Conservation (phyloP, 257 asterid genomes). For the Linderniella brevidens region DNA sequence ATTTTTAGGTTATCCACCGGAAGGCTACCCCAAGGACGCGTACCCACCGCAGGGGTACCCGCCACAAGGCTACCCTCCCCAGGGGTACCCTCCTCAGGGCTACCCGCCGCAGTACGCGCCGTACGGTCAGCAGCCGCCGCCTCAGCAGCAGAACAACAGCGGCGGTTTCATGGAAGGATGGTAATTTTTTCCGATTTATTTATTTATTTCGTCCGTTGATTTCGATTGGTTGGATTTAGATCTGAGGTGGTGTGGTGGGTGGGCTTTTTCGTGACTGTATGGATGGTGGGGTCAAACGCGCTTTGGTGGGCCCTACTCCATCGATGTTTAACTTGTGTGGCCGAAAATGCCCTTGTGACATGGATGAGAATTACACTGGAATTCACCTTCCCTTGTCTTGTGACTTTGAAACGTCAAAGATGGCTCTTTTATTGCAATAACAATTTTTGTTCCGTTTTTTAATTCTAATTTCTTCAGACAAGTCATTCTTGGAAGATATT, state of each 20-base stretch:
- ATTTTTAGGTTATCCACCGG: constrained; percentile 49
- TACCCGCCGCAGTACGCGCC: constrained; percentile 59
- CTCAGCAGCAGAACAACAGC: constrained; percentile 26
- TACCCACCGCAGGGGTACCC: constrained; percentile 63
- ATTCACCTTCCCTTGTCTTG: no score
- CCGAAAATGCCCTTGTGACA: no score
- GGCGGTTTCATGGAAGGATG: constrained; percentile 53
- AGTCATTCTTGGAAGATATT: background rate
- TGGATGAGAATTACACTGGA: no score
- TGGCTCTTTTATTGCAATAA: no score
- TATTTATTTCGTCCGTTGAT: background rate
- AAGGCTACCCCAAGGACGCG: constrained; percentile 59
- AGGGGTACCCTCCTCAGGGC: constrained; percentile 34
- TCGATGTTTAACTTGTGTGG: no score
- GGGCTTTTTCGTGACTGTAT: background rate
- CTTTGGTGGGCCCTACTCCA: no score
- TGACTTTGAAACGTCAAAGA: no score
- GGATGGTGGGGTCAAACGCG: background rate
- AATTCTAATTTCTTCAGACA: background rate
- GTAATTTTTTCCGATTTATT: constrained; percentile 12
- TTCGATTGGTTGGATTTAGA: background rate
- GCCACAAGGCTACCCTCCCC: constrained; percentile 39
- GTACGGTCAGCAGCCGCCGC: constrained; percentile 42
- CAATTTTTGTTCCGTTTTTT: no score
- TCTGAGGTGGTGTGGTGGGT: background rate